A percentile compares a stretch with the other conserved stretches of the same genome.
Evolutionary conservation across 805 yeast genomes (phyloP).

Genomic region (Zygoascus biomembranicola): DNA sequence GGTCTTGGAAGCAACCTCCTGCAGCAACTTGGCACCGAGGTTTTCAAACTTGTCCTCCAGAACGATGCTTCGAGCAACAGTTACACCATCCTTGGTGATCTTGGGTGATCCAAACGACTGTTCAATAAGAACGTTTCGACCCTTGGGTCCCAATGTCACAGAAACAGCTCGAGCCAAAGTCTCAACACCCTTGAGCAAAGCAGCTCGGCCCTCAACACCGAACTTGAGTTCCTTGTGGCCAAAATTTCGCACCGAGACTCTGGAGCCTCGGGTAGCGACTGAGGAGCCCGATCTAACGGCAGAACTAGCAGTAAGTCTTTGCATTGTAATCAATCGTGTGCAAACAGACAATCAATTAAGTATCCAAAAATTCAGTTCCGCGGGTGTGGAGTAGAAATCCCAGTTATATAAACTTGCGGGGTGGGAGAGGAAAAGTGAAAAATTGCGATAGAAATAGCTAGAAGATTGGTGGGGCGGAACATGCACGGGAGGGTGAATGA

Average conservation of each 20-base stretch:
- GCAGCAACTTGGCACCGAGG: constrained; percentile 90
- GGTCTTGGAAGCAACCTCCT: constrained; percentile 95
- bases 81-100: constrained; percentile 98
- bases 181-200: constrained; percentile 87
- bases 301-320: constrained; percentile 15
- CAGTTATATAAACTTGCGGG: neutral
- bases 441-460: neutral
- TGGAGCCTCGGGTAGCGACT: constrained; percentile 6
- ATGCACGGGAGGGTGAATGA: neutral
- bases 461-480: constrained; percentile 1
- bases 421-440: neutral
- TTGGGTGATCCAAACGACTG: constrained; percentile 96
- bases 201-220: constrained; percentile 96
- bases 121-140: constrained; percentile 93
- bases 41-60: constrained; percentile 89
- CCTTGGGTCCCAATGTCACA: constrained; percentile 95
- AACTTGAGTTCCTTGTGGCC: constrained; percentile 88
- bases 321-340: constrained; percentile 13
- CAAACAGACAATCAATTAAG: no score
- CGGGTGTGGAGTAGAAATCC: neutral
- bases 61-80: constrained; percentile 82
- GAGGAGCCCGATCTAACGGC: constrained; percentile 8
- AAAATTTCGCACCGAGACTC: constrained; percentile 24
- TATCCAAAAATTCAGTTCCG: no score
- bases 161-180: constrained; percentile 93